Conservation (phyloP, 768 basidiomycete species). For the Phylloporus sp. region DNA sequence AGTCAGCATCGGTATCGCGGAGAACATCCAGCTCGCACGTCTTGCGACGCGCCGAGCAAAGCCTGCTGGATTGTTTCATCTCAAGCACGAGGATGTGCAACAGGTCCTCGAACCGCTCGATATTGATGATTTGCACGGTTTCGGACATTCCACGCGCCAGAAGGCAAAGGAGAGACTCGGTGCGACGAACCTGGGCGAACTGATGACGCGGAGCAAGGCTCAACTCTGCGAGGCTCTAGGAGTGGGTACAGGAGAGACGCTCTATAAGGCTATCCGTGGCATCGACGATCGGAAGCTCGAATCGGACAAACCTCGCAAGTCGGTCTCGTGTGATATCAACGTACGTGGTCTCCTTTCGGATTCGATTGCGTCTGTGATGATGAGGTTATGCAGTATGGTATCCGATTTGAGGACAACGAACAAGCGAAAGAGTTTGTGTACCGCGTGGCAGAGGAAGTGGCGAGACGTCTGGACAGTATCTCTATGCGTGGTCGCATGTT, state of each 20-base stretch:
- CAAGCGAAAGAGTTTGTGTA: slow-evolving; percentile 77
- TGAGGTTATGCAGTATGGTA: slow-evolving; percentile 68
- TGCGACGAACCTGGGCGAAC: slow-evolving; percentile 61
- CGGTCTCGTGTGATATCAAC: slow-evolving; percentile 92
- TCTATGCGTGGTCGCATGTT: slow-evolving; percentile 68
- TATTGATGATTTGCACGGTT: slow-evolving; percentile 81
- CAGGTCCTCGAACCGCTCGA: slow-evolving; percentile 60
- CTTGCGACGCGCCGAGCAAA: slow-evolving; percentile 90
- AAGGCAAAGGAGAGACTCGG: slow-evolving; percentile 82
- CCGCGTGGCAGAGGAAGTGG: slow-evolving; percentile 74
- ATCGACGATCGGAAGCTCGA: slow-evolving; percentile 77
- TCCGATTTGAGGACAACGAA: slow-evolving; percentile 79
- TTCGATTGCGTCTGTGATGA: neutral
- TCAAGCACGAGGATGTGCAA: slow-evolving; percentile 48
- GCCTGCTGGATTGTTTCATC: slow-evolving; percentile 81
- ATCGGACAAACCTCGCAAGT: slow-evolving; percentile 81
- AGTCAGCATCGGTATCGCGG: slow-evolving; percentile 91
- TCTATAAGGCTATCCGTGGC: slow-evolving; percentile 81
- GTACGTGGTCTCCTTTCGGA: slow-evolving; percentile 43
- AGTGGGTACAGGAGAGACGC: slow-evolving; percentile 72
- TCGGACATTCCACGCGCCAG: slow-evolving; percentile 68
- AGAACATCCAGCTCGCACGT: slow-evolving; percentile 90
- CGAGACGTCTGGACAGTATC: slow-evolving; percentile 61
- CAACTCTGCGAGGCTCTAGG: slow-evolving; percentile 72
- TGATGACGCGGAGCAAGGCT: slow-evolving; percentile 57